phyloP scores from a whole-genome alignment of 2,329 filamentous ascomycete species.

The Penicillium sp. region DNA sequence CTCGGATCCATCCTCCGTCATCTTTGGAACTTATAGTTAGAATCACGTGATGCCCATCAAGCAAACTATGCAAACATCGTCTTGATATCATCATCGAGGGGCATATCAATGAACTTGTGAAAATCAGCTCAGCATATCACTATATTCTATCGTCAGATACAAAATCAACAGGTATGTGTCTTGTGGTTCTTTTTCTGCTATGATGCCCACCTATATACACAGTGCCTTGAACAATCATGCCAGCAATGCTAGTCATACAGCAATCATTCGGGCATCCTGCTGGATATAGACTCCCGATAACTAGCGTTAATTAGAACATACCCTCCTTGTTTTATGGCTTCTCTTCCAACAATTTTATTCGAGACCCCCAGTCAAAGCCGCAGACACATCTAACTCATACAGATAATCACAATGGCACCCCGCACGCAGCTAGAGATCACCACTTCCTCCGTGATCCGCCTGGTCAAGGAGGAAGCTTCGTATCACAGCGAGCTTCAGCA shows the following conservation, averaged over 20 bases:
- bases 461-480: constrained; percentile 86
- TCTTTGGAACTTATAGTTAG: background rate
- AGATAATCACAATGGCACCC: constrained; percentile 63
- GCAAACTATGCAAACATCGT: constrained; percentile 4
- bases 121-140: background rate
- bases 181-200: fast-evolving
- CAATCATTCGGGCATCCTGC: background rate
- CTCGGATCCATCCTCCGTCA: background rate
- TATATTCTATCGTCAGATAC: background rate
- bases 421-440: constrained; percentile 80
- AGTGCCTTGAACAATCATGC: background rate
- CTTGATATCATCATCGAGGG: constrained; percentile 21
- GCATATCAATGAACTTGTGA: constrained; percentile 4
- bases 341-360: background rate
- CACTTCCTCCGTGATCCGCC: constrained; percentile 72
- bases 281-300: background rate
- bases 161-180: background rate
- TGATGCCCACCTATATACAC: background rate
- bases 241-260: background rate
- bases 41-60: background rate
- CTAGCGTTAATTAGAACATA: background rate
- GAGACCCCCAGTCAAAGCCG: too few species aligned
- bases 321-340: background rate
- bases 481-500: constrained; percentile 82
- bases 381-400: constrained; percentile 6